Evolutionary conservation across 352 stramenopile genomes (phyloP).

Genomic region (Globisporangium abappressorium): DNA sequence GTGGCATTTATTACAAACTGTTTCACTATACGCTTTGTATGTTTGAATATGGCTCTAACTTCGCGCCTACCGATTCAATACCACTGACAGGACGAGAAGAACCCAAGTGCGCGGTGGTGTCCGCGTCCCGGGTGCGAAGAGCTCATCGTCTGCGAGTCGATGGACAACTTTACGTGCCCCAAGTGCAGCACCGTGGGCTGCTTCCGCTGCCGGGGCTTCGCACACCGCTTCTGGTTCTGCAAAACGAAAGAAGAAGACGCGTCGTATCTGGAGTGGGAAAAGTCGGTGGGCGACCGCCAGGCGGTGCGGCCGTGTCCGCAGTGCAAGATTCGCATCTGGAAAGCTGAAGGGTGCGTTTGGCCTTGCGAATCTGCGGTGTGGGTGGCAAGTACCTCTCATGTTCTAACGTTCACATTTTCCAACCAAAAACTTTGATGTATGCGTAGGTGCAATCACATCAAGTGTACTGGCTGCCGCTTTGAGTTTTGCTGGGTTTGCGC

Average conservation of each 20-base stretch:
- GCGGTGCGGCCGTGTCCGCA: background rate
- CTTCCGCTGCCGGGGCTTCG: constrained; percentile 51
- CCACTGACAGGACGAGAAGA: constrained; percentile 54
- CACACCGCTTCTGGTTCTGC: constrained; percentile 65
- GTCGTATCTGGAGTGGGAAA: constrained; percentile 1
- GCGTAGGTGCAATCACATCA: background rate
- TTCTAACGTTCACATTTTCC: background rate
- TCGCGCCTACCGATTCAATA: background rate
- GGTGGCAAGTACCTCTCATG: background rate
- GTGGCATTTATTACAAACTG: background rate
- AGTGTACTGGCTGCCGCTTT: background rate
- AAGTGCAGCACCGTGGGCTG: constrained; percentile 53
- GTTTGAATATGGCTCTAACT: background rate
- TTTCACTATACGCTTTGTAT: background rate
- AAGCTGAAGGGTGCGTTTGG: background rate
- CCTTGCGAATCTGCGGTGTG: background rate
- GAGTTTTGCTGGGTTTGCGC: constrained; percentile 27
- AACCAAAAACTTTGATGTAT: background rate
- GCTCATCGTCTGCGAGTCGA: constrained; percentile 56
- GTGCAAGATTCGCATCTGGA: background rate
- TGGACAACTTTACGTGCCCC: constrained; percentile 55
- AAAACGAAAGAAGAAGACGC: constrained; percentile 4
- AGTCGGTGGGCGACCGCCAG: background rate
- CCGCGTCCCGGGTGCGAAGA: constrained; percentile 51
- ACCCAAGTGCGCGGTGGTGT: constrained; percentile 72